These are phyloP conservation scores for Toxicodendron radicans DNA, from an alignment of 345 rosid genomes.

Conservation along the genomic window DNA sequence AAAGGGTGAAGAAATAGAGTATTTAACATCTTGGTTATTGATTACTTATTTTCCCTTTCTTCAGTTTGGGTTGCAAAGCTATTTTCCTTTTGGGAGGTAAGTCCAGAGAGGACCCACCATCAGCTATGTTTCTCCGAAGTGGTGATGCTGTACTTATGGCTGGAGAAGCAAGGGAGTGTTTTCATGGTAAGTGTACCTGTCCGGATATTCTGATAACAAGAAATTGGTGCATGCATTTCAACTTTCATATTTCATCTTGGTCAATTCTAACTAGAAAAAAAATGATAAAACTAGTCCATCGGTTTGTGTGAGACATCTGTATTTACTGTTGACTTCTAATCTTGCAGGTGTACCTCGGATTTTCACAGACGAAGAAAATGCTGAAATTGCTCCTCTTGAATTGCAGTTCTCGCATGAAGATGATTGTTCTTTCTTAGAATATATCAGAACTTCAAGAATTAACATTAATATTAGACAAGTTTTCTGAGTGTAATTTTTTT, in stretches of 20 bases:
- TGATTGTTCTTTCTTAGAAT: slow-evolving; percentile 48
- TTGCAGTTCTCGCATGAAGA: slow-evolving; percentile 38
- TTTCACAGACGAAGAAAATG: slow-evolving; percentile 60
- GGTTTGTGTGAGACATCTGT: too few relatives aligned
- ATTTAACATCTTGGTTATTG: not conserved
- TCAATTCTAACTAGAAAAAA: not conserved
- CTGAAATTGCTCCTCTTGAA: slow-evolving; percentile 63
- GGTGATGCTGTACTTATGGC: slow-evolving; percentile 95
- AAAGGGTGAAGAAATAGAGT: not conserved
- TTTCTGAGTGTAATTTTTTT: slow-evolving; percentile 33
- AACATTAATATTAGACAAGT: slow-evolving; percentile 90
- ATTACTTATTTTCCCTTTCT: slow-evolving; percentile 5
- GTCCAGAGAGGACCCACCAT: slow-evolving; percentile 68
- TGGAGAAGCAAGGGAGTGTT: slow-evolving; percentile 93
- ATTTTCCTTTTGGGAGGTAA: slow-evolving; percentile 93
- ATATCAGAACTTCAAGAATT: slow-evolving; percentile 76
- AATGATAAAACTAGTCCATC: not conserved
- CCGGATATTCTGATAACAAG: not conserved
- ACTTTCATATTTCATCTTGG: not conserved
- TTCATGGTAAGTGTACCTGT: slow-evolving; percentile 56
- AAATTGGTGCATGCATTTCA: not conserved
- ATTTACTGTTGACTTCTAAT: slow-evolving; percentile 1
- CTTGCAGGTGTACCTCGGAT: slow-evolving; percentile 78
- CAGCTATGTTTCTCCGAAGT: slow-evolving; percentile 90
- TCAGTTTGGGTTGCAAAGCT: slow-evolving; percentile 94